Evolutionary conservation across 2,329 filamentous ascomycete genomes (phyloP), one percentile per base, ranked within the genome.

Genomic region (Ophiostoma quercus): DNA sequence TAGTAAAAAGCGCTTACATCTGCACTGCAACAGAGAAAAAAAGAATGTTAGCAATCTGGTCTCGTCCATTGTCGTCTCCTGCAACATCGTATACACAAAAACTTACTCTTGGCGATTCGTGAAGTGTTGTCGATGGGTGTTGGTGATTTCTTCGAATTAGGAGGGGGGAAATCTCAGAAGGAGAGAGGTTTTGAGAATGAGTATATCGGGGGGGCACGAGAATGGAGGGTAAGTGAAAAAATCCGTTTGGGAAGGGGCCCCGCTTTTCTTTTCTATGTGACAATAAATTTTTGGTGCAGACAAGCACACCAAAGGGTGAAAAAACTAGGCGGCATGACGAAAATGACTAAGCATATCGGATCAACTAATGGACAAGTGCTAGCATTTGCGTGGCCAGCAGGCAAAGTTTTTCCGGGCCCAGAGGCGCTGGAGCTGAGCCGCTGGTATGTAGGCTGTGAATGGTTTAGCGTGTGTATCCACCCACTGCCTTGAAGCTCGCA

Each of bases 1-100:
- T 22, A 5, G 3, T n/a, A 29, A 29, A 66, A 66, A 66, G 43
- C 14, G 66, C 90, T 90, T 88, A 94, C 91, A 95, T 95, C 89
- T 95, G 92, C 92, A 95, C 92, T 94, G 76, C 78, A 80, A 76
- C 37, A 65, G 66, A 32, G 67, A 32, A 47, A 63, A 68, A 37
- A 57, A 43, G 29, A 60, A 65, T 39, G 39, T 66, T 67, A 69
- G 68, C 37, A 69, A 66, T n/a, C 22, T 8, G 0, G 4, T 65
- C 14, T 22, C 37, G 25, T 43, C 37, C 65, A 66, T 66, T 39
- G 65, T 47, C 39, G 22, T 47, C n/a, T 66, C 11, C 34, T 19
- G 12, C 34, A n/a, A 43, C 34, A 32, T 8, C 60, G 37, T 16
- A 14, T 16, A 3, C 16, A 41, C 16, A 41, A 65, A 65, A 63